These are phyloP conservation scores for Cutaneotrichosporon arboriforme DNA, from an alignment of 1,284 basidiomycete species.

Conservation along the genomic window DNA sequence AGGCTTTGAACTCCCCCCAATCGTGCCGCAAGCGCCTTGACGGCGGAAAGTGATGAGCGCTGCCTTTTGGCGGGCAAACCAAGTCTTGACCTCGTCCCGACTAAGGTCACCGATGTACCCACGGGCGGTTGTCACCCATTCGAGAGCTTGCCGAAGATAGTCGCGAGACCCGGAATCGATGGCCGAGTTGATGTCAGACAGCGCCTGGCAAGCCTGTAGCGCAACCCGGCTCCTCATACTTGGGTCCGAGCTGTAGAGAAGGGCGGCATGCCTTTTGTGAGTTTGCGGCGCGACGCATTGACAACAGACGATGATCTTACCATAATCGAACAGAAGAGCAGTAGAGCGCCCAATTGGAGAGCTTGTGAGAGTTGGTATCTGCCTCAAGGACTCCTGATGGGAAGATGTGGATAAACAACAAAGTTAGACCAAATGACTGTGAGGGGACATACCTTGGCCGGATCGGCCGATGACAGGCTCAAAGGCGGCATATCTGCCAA, in stretches of 20 bases:
- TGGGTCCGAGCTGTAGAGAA: neutral
- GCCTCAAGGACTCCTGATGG: constrained; percentile 16
- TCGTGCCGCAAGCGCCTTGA: neutral
- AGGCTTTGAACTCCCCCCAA: neutral
- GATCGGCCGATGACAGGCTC: constrained; percentile 16
- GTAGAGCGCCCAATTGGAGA: constrained; percentile 27
- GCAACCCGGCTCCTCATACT: neutral
- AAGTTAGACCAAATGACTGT: neutral
- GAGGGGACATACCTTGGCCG: constrained; percentile 19
- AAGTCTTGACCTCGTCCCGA: neutral
- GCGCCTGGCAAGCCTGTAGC: constrained; percentile 1
- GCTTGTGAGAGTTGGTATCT: neutral
- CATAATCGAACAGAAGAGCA: constrained; percentile 23
- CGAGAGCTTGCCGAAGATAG: constrained; percentile 26
- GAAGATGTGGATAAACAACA: constrained; percentile 28
- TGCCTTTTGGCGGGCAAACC: constrained; percentile 7
- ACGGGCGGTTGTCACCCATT: constrained; percentile 20
- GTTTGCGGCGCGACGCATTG: too few relatives aligned
- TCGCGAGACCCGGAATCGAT: constrained; percentile 5
- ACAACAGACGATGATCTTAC: constrained; percentile 12
- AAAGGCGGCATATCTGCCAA: constrained; percentile 12
- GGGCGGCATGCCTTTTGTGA: constrained; percentile 9
- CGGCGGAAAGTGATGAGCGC: constrained; percentile 1
- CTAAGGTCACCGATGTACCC: constrained; percentile 9
- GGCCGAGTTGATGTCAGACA: constrained; percentile 8